A percentile compares a stretch with the other conserved stretches of the same genome.
Evolutionary conservation across 106 monocot genomes (phyloP).

Genomic region (Ottelia alismoides): DNA sequence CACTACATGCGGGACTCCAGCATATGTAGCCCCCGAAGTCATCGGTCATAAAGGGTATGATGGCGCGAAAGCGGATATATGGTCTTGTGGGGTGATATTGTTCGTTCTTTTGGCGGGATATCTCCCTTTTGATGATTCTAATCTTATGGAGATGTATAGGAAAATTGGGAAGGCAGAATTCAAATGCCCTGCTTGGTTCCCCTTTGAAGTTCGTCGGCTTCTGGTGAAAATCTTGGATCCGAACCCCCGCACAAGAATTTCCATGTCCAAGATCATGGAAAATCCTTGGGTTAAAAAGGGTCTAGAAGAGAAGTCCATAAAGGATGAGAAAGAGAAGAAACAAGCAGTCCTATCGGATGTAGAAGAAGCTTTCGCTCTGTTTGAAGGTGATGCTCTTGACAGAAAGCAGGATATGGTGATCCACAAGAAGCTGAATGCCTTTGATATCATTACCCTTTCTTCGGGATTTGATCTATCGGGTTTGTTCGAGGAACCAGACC

Average conservation of each 20-base stretch:
- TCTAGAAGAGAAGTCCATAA: background rate
- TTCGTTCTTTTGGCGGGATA: constrained; percentile 18
- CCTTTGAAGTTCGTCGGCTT: constrained; percentile 8
- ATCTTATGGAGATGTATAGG: constrained; percentile 21
- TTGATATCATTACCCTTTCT: constrained; percentile 17
- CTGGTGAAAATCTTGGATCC: constrained; percentile 9
- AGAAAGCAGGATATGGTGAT: constrained; percentile 1
- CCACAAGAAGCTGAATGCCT: constrained; percentile 11
- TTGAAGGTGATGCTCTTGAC: background rate
- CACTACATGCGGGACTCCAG: constrained; percentile 22
- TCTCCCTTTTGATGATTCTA: constrained; percentile 20
- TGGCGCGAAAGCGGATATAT: constrained; percentile 16
- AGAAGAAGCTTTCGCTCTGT: background rate
- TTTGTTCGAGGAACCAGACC: constrained; percentile 34
- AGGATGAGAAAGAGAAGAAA: background rate
- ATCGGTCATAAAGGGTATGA: constrained; percentile 15
- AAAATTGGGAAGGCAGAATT: constrained; percentile 15
- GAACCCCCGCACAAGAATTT: constrained; percentile 5
- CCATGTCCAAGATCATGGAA: constrained; percentile 12
- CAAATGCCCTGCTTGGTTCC: constrained; percentile 12
- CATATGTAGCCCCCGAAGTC: constrained; percentile 22
- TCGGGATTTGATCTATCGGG: constrained; percentile 23
- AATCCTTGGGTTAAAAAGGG: constrained; percentile 11
- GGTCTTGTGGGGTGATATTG: constrained; percentile 22
- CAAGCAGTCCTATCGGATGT: constrained; percentile 1